Conservation (phyloP, 768 basidiomycete genomes). For the Artomyces pyxidatus region DNA sequence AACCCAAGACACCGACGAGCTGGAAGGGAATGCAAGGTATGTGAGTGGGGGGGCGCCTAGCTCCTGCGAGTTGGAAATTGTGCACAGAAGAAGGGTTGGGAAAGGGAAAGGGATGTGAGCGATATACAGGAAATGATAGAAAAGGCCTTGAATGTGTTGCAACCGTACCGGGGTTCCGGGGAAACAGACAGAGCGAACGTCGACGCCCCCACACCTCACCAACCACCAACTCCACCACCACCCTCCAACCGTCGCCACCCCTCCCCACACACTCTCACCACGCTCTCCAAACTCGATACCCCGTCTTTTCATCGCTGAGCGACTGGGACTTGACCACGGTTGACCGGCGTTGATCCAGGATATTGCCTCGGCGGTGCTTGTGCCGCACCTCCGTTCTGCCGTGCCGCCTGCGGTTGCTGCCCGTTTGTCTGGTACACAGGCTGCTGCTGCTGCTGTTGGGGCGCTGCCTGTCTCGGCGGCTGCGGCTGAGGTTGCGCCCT, state of each 20-base stretch:
- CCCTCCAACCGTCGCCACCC: not conserved
- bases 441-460: conserved; percentile 18
- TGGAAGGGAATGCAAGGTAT: not conserved
- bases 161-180: not conserved
- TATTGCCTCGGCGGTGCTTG: conserved; percentile 16
- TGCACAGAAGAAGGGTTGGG: not conserved
- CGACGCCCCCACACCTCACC: not conserved
- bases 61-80: not conserved
- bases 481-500: conserved; percentile 16
- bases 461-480: conserved; percentile 19
- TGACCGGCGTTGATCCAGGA: conserved; percentile 12
- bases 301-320: conserved; percentile 11
- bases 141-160: too few relatives aligned
- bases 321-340: conserved; percentile 19
- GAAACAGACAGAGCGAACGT: not conserved
- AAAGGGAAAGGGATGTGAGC: not conserved
- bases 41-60: not conserved
- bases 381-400: conserved; percentile 20
- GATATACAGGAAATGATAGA: not conserved
- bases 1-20: not conserved
- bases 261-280: not conserved
- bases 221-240: not conserved
- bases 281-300: not conserved
- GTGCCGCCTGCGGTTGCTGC: conserved; percentile 16
- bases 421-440: conserved; percentile 24